A percentile compares a stretch with the other conserved stretches of the same genome.
phyloP scores from a whole-genome alignment of 1,139 yeast genomes.

The Geotrichum citri-aurantii region DNA sequence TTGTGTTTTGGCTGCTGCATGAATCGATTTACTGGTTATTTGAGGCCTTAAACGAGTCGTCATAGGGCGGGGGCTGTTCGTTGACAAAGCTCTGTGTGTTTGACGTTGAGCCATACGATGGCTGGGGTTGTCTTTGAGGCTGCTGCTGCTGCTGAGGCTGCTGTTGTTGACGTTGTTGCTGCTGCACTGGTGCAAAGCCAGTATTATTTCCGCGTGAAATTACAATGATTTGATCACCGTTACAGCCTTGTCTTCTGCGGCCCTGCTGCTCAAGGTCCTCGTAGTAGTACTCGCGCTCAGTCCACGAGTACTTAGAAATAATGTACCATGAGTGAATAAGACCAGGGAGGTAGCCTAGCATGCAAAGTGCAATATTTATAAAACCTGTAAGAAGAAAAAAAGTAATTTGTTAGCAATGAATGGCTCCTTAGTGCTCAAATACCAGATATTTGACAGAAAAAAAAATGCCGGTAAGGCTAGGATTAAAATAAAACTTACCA shows the following conservation, averaged over 20 bases:
- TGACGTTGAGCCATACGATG: not conserved
- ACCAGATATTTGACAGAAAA: not conserved
- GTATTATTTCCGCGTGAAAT: not conserved
- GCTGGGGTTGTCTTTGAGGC: not conserved
- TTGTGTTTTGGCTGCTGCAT: not conserved
- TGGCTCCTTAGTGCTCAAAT: conserved; percentile 6
- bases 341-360: conserved; percentile 81
- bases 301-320: conserved; percentile 40
- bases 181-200: not conserved
- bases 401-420: conserved; percentile 2
- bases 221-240: not conserved
- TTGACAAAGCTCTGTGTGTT: not conserved
- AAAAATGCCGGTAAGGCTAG: not conserved
- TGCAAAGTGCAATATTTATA: conserved; percentile 68
- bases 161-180: not conserved
- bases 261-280: not conserved
- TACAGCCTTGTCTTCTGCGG: not conserved
- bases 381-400: conserved; percentile 35
- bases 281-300: conserved; percentile 11
- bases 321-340: conserved; percentile 43
- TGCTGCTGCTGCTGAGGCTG: not conserved
- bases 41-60: not conserved
- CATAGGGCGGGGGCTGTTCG: not conserved
- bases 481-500: conserved; percentile 33
- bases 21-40: not conserved